Percentiles rank a stretch among this genome's conserved stretches.
Evolutionary conservation across 768 basidiomycete species (phyloP).

Genomic region (Auricularia cornea): DNA sequence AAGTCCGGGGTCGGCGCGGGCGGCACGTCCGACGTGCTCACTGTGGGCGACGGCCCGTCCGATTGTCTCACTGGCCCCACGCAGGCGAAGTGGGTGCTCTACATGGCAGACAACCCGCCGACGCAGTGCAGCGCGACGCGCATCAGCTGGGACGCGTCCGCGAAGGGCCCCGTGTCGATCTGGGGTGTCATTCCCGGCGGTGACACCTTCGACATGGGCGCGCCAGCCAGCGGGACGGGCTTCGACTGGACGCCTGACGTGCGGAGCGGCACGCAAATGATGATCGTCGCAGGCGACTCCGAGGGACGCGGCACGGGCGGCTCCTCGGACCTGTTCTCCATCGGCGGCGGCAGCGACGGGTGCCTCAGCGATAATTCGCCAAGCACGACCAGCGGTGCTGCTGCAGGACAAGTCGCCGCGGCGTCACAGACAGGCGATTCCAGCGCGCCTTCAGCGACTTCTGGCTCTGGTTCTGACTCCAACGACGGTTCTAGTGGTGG

Average conservation of each 20-base stretch:
- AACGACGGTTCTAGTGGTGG: neutral
- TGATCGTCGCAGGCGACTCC: constrained; percentile 58
- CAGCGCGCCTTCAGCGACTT: neutral
- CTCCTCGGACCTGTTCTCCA: constrained; percentile 17
- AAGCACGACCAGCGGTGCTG: neutral
- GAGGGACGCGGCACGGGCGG: constrained; percentile 64
- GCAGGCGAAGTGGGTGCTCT: constrained; percentile 1
- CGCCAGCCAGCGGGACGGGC: constrained; percentile 39
- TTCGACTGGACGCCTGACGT: constrained; percentile 62
- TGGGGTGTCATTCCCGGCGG: constrained; percentile 40
- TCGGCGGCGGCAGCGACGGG: neutral
- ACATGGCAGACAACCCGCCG: constrained; percentile 35
- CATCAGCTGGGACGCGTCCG: constrained; percentile 41
- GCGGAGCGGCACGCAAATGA: constrained; percentile 54
- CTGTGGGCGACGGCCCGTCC: constrained; percentile 23
- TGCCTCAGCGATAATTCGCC: constrained; percentile 1
- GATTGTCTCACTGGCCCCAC: constrained; percentile 21
- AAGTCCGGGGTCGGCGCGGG: constrained; percentile 8
- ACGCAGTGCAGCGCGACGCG: constrained; percentile 10
- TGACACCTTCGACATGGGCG: constrained; percentile 32
- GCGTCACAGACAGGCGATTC: neutral
- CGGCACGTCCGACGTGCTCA: constrained; percentile 11
- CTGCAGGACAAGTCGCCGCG: neutral
- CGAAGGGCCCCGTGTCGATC: constrained; percentile 75
- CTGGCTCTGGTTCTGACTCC: neutral